These are phyloP conservation scores for Kondoa subrosea DNA, from an alignment of 768 basidiomycete species.

Conservation along the genomic window DNA sequence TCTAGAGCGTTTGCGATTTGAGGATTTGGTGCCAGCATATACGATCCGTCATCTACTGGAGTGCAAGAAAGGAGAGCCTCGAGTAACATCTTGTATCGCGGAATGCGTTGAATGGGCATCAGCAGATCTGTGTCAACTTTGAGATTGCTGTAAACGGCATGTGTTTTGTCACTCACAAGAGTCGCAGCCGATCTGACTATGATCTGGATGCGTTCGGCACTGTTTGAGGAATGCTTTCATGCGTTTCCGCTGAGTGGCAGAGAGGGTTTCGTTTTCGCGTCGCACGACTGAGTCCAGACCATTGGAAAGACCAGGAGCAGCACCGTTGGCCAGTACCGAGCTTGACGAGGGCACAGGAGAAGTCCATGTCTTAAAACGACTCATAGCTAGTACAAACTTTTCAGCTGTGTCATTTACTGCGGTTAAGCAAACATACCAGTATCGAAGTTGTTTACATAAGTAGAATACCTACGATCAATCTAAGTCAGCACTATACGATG, in stretches of 20 bases:
- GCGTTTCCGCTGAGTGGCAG: constrained; percentile 68
- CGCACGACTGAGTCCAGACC: not conserved
- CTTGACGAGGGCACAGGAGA: no score
- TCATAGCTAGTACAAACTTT: no score
- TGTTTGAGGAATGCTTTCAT: constrained; percentile 73
- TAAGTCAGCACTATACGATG: not conserved
- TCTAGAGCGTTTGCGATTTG: constrained; percentile 63
- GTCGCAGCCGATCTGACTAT: constrained; percentile 63
- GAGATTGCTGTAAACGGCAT: constrained; percentile 37
- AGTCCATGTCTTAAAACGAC: constrained; percentile 70
- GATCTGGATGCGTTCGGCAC: constrained; percentile 70
- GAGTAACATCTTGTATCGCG: constrained; percentile 85
- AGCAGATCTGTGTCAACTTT: constrained; percentile 76
- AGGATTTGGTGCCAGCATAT: constrained; percentile 47
- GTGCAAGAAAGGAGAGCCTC: constrained; percentile 31
- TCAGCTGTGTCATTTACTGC: no score
- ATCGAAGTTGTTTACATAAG: constrained; percentile 97
- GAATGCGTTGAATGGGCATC: constrained; percentile 88
- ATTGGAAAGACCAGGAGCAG: no score
- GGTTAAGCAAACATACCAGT: no score
- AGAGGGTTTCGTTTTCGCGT: constrained; percentile 32
- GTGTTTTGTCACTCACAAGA: not conserved
- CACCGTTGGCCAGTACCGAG: no score
- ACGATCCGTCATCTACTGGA: constrained; percentile 7
- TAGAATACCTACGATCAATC: no score